These are phyloP conservation scores for Rutidosis leptorrhynchoides DNA, from an alignment of 129 eudicot genomes.

Conservation along the genomic window DNA sequence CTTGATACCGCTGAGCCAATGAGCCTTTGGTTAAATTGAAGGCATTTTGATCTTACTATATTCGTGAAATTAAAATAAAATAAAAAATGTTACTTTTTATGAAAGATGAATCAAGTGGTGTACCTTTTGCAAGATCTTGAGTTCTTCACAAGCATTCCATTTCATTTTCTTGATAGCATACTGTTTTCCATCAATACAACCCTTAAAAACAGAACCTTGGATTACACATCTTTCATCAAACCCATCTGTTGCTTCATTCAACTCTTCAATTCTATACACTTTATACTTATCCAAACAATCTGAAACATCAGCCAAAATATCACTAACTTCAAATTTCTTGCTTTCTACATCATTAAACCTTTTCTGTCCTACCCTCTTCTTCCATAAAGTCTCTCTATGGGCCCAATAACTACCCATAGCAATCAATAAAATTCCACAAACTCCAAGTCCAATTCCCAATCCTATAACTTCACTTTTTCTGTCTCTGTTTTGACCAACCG, in stretches of 20 bases:
- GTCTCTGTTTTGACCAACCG: slow-evolving; percentile 7
- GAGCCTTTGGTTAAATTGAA: no score
- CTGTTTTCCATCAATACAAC: slow-evolving; percentile 56
- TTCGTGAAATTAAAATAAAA: not conserved
- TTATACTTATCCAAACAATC: slow-evolving; percentile 85
- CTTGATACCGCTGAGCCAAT: no score
- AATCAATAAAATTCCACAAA: slow-evolving; percentile 54
- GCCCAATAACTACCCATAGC: slow-evolving; percentile 46
- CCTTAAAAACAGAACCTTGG: slow-evolving; percentile 85
- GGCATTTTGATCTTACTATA: not conserved
- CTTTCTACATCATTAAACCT: slow-evolving; percentile 30
- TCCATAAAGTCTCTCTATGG: slow-evolving; percentile 41
- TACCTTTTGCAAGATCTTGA: slow-evolving; percentile 96
- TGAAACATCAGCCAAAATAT: slow-evolving; percentile 79
- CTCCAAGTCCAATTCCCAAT: slow-evolving; percentile 59
- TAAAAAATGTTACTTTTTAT: not conserved
- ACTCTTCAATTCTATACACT: slow-evolving; percentile 61
- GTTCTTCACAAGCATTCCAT: slow-evolving; percentile 95
- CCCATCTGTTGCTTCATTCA: slow-evolving; percentile 70
- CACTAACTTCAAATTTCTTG: slow-evolving; percentile 35
- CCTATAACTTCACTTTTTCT: slow-evolving; percentile 47
- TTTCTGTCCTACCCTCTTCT: slow-evolving; percentile 26
- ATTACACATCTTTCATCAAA: slow-evolving; percentile 62
- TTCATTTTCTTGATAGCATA: slow-evolving; percentile 95
- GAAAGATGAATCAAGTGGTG: slow-evolving; percentile 11